These are phyloP conservation scores for Hura crepitans DNA, from an alignment of 441 rosid species.

Conservation along the genomic window DNA sequence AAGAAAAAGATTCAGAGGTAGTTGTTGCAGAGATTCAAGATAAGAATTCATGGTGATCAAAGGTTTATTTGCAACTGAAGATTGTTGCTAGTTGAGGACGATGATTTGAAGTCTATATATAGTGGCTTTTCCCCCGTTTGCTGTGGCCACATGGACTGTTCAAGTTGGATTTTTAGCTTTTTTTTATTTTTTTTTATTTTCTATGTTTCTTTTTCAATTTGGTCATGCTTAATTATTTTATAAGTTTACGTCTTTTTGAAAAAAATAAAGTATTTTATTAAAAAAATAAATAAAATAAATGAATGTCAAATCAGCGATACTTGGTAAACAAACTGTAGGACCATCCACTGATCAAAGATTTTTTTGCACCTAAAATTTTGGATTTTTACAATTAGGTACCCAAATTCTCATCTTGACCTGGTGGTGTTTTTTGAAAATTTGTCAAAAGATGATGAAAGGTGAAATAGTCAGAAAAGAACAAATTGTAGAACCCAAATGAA, in stretches of 20 bases:
- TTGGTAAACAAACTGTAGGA: not conserved
- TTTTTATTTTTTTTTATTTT: too few species aligned
- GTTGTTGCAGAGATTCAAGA: slow-evolving; percentile 33
- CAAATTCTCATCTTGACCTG: too few species aligned
- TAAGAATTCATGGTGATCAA: slow-evolving; percentile 41
- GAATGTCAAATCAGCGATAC: too few species aligned
- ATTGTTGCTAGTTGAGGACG: slow-evolving; percentile 25
- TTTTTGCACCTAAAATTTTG: too few species aligned
- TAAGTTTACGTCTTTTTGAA: not conserved
- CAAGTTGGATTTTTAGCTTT: not conserved
- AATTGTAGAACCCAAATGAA: too few species aligned
- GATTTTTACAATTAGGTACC: too few species aligned
- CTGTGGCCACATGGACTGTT: not conserved
- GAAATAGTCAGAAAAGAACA: too few species aligned
- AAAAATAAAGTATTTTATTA: not conserved
- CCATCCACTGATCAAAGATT: not conserved
- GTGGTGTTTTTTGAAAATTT: too few species aligned
- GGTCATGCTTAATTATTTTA: not conserved
- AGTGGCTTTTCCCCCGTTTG: not conserved
- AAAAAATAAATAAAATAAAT: not conserved
- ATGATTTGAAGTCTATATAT: slow-evolving; percentile 28
- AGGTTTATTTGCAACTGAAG: slow-evolving; percentile 10
- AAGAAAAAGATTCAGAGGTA: slow-evolving; percentile 30
- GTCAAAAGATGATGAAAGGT: too few species aligned
- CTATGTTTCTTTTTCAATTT: not conserved